These are phyloP conservation scores for Artemisia tridentata DNA, from an alignment of 129 eudicot genomes.

Conservation along the genomic window DNA sequence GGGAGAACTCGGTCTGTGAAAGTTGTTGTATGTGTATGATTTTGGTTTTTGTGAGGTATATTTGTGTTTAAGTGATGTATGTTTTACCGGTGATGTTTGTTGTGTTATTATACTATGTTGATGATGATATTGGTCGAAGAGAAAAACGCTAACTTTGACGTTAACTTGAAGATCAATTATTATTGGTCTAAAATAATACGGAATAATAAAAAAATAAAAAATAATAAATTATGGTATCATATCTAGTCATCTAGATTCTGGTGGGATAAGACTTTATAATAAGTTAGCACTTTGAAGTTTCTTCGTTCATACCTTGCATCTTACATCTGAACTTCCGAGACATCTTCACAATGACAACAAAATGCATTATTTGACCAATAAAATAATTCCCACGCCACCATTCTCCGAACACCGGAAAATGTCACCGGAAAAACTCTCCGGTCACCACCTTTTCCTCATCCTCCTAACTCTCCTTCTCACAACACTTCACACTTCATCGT, in stretches of 20 bases:
- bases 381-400: background rate
- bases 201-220: no score
- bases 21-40: no score
- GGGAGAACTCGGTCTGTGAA: no score
- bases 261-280: background rate
- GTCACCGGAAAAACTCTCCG: conserved; percentile 31
- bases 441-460: conserved; percentile 17
- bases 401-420: conserved; percentile 19
- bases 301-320: background rate
- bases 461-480: conserved; percentile 24
- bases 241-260: no score
- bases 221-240: background rate
- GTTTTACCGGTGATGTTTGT: no score
- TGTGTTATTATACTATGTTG: no score
- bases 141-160: no score
- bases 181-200: no score
- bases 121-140: no score
- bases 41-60: no score
- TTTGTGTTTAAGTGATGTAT: no score
- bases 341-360: conserved; percentile 16
- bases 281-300: background rate
- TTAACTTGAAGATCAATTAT: no score
- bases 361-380: conserved; percentile 12
- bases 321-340: conserved; percentile 23
- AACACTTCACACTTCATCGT: conserved; percentile 8